Evolutionary conservation across 495 filamentous ascomycete species (phyloP).

Genomic region (Lindgomyces ingoldianus): DNA sequence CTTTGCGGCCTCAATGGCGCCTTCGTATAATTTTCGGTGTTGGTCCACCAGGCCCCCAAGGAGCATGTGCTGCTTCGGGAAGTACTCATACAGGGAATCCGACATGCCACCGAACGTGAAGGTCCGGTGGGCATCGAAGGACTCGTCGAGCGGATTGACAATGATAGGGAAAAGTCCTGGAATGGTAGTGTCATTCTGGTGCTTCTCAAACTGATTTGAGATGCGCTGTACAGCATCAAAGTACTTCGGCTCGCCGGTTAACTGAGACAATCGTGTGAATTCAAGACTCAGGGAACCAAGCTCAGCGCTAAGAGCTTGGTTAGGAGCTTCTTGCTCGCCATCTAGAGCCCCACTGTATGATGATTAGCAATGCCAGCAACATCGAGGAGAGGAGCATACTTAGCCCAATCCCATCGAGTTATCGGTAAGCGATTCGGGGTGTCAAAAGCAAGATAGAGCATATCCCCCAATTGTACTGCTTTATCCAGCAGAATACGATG

Average conservation of each 20-base stretch:
- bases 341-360: conserved; percentile 57
- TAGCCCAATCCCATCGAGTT: conserved; percentile 84
- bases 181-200: conserved; percentile 71
- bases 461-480: conserved; percentile 81
- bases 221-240: conserved; percentile 94
- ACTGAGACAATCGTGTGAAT: conserved; percentile 89
- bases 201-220: conserved; percentile 78
- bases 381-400: conserved; percentile 46
- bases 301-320: conserved; percentile 58
- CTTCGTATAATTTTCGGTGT: conserved; percentile 79
- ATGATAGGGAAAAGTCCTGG: conserved; percentile 65
- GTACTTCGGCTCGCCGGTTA: conserved; percentile 84
- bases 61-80: conserved; percentile 79
- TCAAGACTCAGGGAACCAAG: conserved; percentile 87
- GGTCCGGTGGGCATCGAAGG: not conserved
- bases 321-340: conserved; percentile 6
- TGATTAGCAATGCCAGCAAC: conserved; percentile 48
- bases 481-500: conserved; percentile 76
- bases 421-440: conserved; percentile 95
- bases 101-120: conserved; percentile 75
- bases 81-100: conserved; percentile 93
- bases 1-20: conserved; percentile 66
- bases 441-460: conserved; percentile 92
- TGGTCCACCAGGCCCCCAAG: conserved; percentile 80
- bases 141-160: conserved; percentile 6